Base-by-base conservation (phyloP, 1,139 yeast species). In the Sugiyamaella paludigena region DNA sequence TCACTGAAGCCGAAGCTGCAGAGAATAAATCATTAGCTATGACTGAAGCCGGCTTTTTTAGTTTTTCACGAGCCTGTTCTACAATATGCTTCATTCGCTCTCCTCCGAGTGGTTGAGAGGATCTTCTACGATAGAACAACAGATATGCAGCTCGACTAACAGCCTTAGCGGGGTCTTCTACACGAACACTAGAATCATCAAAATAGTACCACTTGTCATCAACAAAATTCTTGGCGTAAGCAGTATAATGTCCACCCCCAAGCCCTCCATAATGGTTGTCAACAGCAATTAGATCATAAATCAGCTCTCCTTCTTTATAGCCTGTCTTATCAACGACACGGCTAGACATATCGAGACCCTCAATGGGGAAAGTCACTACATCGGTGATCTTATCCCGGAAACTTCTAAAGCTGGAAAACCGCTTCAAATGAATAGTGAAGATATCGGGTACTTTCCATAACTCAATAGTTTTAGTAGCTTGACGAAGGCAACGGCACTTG, bases 211-310 rank as follows among this genome's bases (percentile, higher is more conserved):
- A 92, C 56, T 81, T 75, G 29, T 72, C 71, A 60, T 87, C 95
- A 43, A 81, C 74, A 66, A 82, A 84, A 62, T 91, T 91, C 65
- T 84, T 84, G 1, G 80, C 97, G 59, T 81, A 84, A 0, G 98
- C 88, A 1, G 98, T 92, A 65, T 92, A 92, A 69, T 92, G 98
- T 2, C 98, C 98, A 7, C 98, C 98, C 1, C 98, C 98, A 30
- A 92, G 74, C 0, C 98, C 97, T 48, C 98, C 98, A 64, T 77
- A 91, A 65, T 92, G 98, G 65, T 91, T 91, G 65, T 91, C 98
- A 26, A 92, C 97, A 0, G 95, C 98, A 61, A 87, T 77, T 58
- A 92, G 73, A 64, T 92, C 98, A 66, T 92, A 92, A 0, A 87
- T 66, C 15, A 59, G 49, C 8, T 70, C 70, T 10, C 68, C 68